phyloP scores from a whole-genome alignment of 352 stramenopile species.

The Phytophthora pinifolia region DNA sequence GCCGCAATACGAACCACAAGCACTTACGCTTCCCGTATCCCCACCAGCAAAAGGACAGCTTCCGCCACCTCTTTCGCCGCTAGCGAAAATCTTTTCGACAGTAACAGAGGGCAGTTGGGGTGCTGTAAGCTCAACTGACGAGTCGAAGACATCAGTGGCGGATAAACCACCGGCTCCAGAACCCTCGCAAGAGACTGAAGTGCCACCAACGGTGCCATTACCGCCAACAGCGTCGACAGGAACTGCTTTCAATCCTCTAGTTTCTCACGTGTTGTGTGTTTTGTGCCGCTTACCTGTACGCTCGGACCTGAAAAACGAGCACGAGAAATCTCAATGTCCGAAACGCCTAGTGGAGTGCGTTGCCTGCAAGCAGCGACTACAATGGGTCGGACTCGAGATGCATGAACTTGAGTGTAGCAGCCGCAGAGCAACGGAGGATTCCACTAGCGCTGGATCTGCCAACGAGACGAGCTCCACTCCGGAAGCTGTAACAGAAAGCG shows the following conservation, averaged over 20 bases:
- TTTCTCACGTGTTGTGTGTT: constrained; percentile 40
- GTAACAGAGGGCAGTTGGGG: too few relatives aligned
- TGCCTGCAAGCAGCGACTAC: constrained; percentile 41
- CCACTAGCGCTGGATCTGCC: background rate
- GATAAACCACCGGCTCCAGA: too few relatives aligned
- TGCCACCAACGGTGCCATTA: too few relatives aligned
- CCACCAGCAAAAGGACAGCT: constrained; percentile 4
- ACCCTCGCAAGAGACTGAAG: too few relatives aligned
- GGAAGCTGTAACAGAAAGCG: background rate
- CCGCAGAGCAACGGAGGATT: constrained; percentile 1
- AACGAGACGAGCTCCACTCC: too few relatives aligned
- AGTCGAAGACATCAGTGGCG: too few relatives aligned
- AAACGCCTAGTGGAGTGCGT: constrained; percentile 48
- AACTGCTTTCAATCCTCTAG: background rate
- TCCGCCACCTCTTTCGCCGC: constrained; percentile 14
- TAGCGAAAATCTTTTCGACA: constrained; percentile 33
- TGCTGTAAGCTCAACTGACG: too few relatives aligned
- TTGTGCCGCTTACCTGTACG: constrained; percentile 56
- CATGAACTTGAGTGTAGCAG: constrained; percentile 36
- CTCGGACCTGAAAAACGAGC: constrained; percentile 45
- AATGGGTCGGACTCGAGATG: constrained; percentile 44
- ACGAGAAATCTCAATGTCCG: constrained; percentile 59
- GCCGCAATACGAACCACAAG: background rate
- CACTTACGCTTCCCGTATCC: background rate
- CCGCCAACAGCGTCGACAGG: background rate